Percentiles rank a stretch among this genome's conserved stretches.
These are phyloP conservation scores for Botrytis fragariae DNA, from an alignment of 2,329 filamentous ascomycete species.

Conservation along the genomic window DNA sequence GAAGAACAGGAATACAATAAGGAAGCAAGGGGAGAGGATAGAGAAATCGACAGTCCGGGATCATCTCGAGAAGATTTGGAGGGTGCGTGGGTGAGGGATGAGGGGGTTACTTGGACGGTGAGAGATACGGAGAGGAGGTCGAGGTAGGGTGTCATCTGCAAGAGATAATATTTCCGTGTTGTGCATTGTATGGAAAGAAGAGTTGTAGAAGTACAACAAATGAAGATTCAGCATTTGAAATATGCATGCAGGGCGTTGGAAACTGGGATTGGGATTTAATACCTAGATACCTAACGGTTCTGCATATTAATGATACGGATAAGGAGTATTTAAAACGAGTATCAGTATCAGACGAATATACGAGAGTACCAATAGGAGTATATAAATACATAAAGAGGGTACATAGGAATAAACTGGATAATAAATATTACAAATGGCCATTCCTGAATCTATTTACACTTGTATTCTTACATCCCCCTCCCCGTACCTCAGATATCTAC, in stretches of 20 bases:
- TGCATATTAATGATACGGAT: neutral
- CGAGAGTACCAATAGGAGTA: neutral
- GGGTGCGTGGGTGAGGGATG: conserved; percentile 27
- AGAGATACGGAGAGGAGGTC: conserved; percentile 15
- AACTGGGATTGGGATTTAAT: neutral
- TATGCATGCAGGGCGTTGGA: neutral
- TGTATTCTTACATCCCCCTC: too few relatives aligned
- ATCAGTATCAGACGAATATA: neutral
- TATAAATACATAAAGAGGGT: neutral
- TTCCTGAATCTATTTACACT: neutral
- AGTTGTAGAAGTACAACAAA: neutral
- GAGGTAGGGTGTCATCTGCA: neutral
- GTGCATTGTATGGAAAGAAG: neutral
- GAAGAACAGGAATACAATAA: neutral
- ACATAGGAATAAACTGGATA: neutral
- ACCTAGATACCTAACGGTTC: neutral
- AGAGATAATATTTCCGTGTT: neutral
- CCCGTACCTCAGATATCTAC: too few relatives aligned
- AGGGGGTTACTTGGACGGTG: conserved; percentile 24
- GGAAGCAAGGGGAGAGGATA: neutral
- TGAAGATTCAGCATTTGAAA: neutral
- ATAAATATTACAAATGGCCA: neutral
- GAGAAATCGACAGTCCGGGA: neutral
- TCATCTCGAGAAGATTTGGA: conserved; percentile 26
- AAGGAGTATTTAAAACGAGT: neutral